Evolutionary conservation across 768 basidiomycete genomes (phyloP), one percentile per base, ranked within the genome.

Genomic region (Tubosaeta sp.): DNA sequence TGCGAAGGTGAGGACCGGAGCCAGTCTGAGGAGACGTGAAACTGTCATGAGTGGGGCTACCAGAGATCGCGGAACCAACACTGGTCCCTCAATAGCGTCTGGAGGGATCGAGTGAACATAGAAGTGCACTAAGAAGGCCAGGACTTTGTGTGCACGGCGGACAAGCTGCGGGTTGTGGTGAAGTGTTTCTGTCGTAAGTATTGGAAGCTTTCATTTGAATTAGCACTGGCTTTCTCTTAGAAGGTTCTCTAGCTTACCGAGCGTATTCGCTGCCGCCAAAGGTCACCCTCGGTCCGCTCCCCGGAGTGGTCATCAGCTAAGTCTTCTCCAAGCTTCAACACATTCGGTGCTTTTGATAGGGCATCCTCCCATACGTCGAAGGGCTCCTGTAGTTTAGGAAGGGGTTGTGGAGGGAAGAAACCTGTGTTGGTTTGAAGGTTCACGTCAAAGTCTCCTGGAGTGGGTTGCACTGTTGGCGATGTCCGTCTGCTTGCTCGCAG

Each of bases 1-100:
- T 26, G 95, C 90, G 65, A 93, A 99, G 0, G 95, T 99, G 58
- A 97, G 76, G 56, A 99, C 82, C 5, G 95, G 95, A 6, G 95
- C 93, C n/a, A 95, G 85, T 47, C 83, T 84, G 38, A 99, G 78
- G 47, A 78, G 70, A 10, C 77, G 77, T 13, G 92, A 95, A 43
- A 95, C 83, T 16, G 77, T 63, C 27, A 90, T 79, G 27, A 97
- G 76, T 0, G 95, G 95, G 22, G 89, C 69, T 1, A 91, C 79
- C 37, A 99, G 74, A 10, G 86, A 78, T 53, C 80, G 76, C 3
- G 95, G 95, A 32, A 99, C 81, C 46, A 77, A 62, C 37, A 83
- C 69, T 1, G 82, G 67, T 34, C 58, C 65, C 46, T 70, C 65
- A 43, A 65, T 53, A 32, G 71, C 62, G 16, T 71, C 59, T 5